Base-by-base conservation (phyloP, 2,329 filamentous ascomycete species). In the Aureobasidium sp. region DNA sequence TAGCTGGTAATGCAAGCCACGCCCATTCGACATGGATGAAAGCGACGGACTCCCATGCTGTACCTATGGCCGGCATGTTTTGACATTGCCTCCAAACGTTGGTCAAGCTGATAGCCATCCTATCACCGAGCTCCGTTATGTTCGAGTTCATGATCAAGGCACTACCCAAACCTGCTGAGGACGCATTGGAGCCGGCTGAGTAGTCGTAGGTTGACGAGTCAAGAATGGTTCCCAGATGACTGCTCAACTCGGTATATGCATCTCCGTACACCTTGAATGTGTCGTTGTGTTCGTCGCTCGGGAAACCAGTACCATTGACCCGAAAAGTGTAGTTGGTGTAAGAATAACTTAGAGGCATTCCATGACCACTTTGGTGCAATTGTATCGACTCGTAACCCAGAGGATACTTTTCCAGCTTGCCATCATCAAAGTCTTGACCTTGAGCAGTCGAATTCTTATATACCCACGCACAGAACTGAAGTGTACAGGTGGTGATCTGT, bases 11-110 rank as follows among this genome's bases (percentile, higher is more conserved):
- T 17, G 45, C 17, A 9, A 59, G 45, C 42, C 56, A 49, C 4
- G 44, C 27, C 44, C 56, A 48, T 11, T 59, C 39, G 6, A 59
- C 56, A 29, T 59, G 39, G 17, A 57, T 57, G 29, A 45, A 57
- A 6, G 53, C 53, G 5, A 57, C 53, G 5, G 53, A 57, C n/a
- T 45, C 40, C 53, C 53, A 57, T 3, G 53, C 39, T 5, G 53
- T 57, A 2, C 40, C 40, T 3, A 57, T 37, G 0, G 53, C 53
- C 17, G 39, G 40, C 8, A 3, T 24, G 15, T 7, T 57, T n/a
- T 57, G 27, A 19, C 47, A 35, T n/a, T 45, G 40, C 4, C 53
- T 45, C 53, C 53, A 57, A 11, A 57, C 37, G 9, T 45, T 57
- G 11, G 53, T 57, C n/a, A 57, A 22, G 53, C 53, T 45, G 19